Percentiles rank a stretch among this genome's conserved stretches.
These are phyloP conservation scores for Viola pubescens DNA, from an alignment of 441 rosid species.

Conservation along the genomic window DNA sequence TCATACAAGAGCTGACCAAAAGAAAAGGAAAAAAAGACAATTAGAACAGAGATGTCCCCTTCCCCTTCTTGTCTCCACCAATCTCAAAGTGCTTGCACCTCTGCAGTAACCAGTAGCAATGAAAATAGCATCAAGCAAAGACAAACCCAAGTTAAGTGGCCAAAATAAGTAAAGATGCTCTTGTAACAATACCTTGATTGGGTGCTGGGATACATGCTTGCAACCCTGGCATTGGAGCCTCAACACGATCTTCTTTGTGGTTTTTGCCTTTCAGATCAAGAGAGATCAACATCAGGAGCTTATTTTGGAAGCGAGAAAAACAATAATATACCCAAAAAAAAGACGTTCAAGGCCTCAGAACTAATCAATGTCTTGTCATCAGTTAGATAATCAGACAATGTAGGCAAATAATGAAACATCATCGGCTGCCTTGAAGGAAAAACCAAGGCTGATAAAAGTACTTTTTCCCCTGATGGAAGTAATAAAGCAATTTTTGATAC, in stretches of 20 bases:
- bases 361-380: background rate
- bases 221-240: conserved; percentile 54
- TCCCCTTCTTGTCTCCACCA: too few species aligned
- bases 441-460: background rate
- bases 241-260: conserved; percentile 20
- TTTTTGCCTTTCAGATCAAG: conserved; percentile 35
- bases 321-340: too few species aligned
- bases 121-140: too few species aligned
- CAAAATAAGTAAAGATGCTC: background rate
- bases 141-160: too few species aligned
- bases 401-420: background rate
- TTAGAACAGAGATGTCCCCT: too few species aligned
- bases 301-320: background rate
- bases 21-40: too few species aligned
- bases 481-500: too few species aligned
- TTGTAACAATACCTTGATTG: conserved; percentile 35
- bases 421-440: too few species aligned
- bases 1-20: too few species aligned
- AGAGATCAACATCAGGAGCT: background rate
- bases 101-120: too few species aligned
- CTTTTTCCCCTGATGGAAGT: background rate
- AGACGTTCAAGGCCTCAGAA: background rate
- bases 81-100: too few species aligned
- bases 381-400: background rate
- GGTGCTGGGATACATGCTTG: conserved; percentile 54